phyloP scores from a whole-genome alignment of 2,329 filamentous ascomycete species.

The Diplodia sapinea region DNA sequence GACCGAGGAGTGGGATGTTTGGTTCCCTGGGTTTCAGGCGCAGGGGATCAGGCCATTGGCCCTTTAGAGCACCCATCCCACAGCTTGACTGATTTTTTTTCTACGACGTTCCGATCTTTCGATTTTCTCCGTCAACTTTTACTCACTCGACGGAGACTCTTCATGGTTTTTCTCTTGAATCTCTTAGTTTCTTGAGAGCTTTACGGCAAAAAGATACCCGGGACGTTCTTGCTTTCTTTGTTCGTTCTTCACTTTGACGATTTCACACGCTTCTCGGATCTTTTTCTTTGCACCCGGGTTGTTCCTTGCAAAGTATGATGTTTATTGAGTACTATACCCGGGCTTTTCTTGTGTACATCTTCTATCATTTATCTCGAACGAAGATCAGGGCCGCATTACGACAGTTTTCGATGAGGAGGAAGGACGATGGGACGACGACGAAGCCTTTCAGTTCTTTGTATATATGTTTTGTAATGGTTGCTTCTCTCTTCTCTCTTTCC shows the following conservation, averaged over 20 bases:
- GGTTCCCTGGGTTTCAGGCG: background rate
- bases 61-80: background rate
- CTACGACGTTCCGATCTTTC: constrained; percentile 4
- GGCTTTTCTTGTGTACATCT: background rate
- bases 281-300: background rate
- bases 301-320: background rate
- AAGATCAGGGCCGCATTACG: background rate
- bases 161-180: background rate
- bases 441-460: background rate
- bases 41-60: background rate
- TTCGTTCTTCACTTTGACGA: background rate
- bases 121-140: too few relatives aligned
- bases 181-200: constrained; percentile 13
- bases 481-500: background rate
- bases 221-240: constrained; percentile 9
- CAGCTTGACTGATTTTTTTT: background rate
- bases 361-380: background rate
- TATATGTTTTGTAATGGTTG: background rate
- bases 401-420: background rate
- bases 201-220: constrained; percentile 27
- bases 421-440: background rate
- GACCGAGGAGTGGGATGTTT: constrained; percentile 47
- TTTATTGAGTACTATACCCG: constrained; percentile 25
- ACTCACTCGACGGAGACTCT: background rate
- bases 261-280: background rate